Evolutionary conservation across 306 rosid species (phyloP), one percentile per base, ranked within the genome.

Genomic region (Crataegus laevigata): DNA sequence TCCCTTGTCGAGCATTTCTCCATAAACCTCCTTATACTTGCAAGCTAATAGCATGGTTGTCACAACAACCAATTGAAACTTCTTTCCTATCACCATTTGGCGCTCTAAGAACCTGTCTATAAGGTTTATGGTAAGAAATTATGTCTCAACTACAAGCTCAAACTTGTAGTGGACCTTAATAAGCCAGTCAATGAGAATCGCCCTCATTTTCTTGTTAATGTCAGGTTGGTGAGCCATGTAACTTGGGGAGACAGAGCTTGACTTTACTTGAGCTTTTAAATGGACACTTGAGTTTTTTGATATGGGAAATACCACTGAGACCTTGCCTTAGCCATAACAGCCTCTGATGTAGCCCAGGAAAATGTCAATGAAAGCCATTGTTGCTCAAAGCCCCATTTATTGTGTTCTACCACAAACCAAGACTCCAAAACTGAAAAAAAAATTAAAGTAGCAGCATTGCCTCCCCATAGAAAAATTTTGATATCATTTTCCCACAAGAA

Each of bases 1-100:
- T 18, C 85, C 89, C 79, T 83, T 90, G 21, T 81, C 90, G 6
- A 74, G 87, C 97, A 91, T 94, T 63, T 88, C 96, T 42, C 92
- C 88, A 67, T 83, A 81, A 87, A 87, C 89, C 74, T 87, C 91
- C 73, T 87, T 87, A 36, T 85, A 87, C 69, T 87, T 87, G 86
- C 91, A 80, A 47, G 89, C 89, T 32, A 87, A 78, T 61, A 87
- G 83, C 84, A 87, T 84, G 51, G 89, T 84, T 24, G 91, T 85
- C 68, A 87, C 91, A 50, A 89, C 91, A 45, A 87, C 91, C 58
- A 87, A 73, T 75, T 85, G 91, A 76, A 87, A 89, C 34, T 83
- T 87, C 85, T 83, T 87, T 74, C 89, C 81, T 34, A 74, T 71
- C 24, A 87, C 82, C 5, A 79, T 69, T 22, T 83, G 83, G 68